These are phyloP conservation scores for Solanum dulcamara DNA, from an alignment of 257 asterid genomes.

Conservation along the genomic window DNA sequence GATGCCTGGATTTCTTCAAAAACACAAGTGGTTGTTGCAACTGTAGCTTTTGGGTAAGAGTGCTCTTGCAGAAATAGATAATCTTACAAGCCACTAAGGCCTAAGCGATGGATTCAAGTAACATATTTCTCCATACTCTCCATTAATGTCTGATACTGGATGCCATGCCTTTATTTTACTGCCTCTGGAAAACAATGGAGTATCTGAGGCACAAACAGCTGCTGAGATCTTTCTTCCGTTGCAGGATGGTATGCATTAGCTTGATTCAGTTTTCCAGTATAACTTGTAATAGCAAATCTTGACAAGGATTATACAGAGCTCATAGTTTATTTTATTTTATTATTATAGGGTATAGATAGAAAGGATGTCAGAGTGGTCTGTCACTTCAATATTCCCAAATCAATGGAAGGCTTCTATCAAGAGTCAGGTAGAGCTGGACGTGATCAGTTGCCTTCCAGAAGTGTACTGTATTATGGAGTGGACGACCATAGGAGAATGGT, in stretches of 20 bases:
- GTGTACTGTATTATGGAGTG: constrained; percentile 82
- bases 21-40: constrained; percentile 89
- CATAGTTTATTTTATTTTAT: constrained; percentile 1
- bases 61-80: neutral
- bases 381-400: constrained; percentile 88
- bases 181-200: constrained; percentile 31
- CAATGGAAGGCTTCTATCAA: constrained; percentile 97
- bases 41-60: constrained; percentile 94
- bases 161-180: constrained; percentile 14
- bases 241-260: constrained; percentile 79
- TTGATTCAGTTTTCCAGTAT: neutral
- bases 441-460: constrained; percentile 85
- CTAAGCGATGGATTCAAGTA: neutral
- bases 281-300: neutral
- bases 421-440: constrained; percentile 99
- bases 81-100: neutral
- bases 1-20: constrained; percentile 88
- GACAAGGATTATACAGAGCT: neutral
- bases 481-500: constrained; percentile 89
- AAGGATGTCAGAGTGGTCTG: constrained; percentile 93
- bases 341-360: constrained; percentile 77
- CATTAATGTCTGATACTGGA: constrained; percentile 4
- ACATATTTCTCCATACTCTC: neutral
- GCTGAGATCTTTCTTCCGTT: constrained; percentile 30
- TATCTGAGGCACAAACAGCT: constrained; percentile 18